phyloP scores from a whole-genome alignment of 768 basidiomycete species.

The Coprinellus aureogranulatus region DNA sequence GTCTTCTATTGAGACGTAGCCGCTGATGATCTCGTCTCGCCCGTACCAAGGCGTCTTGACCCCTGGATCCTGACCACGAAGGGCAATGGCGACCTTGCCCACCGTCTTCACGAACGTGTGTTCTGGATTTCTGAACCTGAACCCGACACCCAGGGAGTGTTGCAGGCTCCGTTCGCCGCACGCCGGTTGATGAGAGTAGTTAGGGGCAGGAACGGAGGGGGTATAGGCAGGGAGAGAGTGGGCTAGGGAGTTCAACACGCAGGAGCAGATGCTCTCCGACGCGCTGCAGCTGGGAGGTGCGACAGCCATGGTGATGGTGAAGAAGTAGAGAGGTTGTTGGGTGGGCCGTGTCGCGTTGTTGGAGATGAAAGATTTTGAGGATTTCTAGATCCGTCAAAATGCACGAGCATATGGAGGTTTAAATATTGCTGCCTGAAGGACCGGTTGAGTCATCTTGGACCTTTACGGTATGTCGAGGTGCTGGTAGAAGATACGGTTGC shows the following conservation, averaged over 20 bases:
- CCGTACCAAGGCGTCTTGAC: conserved; percentile 42
- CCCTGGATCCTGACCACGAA: conserved; percentile 47
- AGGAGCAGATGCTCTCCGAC: neutral
- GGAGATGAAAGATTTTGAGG: too few species aligned
- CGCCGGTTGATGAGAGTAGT: conserved; percentile 54
- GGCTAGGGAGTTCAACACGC: neutral
- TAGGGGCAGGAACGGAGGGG: conserved; percentile 51
- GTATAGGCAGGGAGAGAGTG: conserved; percentile 50
- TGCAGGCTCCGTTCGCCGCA: conserved; percentile 54
- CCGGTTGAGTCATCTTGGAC: neutral
- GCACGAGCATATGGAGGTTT: too few species aligned
- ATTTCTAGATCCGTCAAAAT: too few species aligned
- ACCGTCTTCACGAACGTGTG: conserved; percentile 40
- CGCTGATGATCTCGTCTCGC: conserved; percentile 38
- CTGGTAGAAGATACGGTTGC: neutral
- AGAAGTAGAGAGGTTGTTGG: neutral
- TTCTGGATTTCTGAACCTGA: conserved; percentile 22
- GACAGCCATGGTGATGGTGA: neutral
- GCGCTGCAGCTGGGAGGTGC: neutral
- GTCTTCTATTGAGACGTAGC: conserved; percentile 41
- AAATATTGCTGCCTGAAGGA: too few species aligned
- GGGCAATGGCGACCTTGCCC: conserved; percentile 39
- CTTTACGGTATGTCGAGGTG: neutral
- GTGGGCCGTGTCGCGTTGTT: neutral
- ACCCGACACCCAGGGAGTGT: conserved; percentile 37